A percentile compares a stretch with the other conserved stretches of the same genome.
phyloP scores from a whole-genome alignment of 1,139 yeast species.

The Pichia sp. region DNA sequence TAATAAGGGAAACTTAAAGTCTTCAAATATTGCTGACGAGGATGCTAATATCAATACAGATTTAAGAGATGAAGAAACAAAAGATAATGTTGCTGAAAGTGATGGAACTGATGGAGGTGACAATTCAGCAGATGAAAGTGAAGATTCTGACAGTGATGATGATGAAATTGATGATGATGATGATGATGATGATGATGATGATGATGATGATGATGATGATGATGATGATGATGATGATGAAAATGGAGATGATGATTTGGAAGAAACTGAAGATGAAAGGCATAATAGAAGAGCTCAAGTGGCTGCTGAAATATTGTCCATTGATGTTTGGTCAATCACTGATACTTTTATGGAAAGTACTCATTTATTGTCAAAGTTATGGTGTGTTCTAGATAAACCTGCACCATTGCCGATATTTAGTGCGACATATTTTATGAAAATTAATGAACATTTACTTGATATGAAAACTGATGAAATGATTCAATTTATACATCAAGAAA shows the following conservation, averaged over 20 bases:
- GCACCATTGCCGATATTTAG: slow-evolving; percentile 65
- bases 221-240: slow-evolving; percentile 22
- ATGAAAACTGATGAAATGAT: slow-evolving; percentile 85
- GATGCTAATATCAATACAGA: slow-evolving; percentile 6
- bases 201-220: slow-evolving; percentile 24
- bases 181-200: slow-evolving; percentile 31
- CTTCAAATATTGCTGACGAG: slow-evolving; percentile 9
- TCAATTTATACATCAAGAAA: slow-evolving; percentile 59
- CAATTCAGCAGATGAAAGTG: slow-evolving; percentile 27
- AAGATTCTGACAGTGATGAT: slow-evolving; percentile 19
- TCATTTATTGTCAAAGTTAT: slow-evolving; percentile 57
- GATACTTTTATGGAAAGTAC: slow-evolving; percentile 82
- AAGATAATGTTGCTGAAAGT: slow-evolving; percentile 17
- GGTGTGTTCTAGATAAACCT: slow-evolving; percentile 68
- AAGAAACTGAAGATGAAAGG: slow-evolving; percentile 45
- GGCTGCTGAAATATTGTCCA: slow-evolving; percentile 84
- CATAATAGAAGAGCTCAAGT: slow-evolving; percentile 71
- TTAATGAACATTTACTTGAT: slow-evolving; percentile 86
- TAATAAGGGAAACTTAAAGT: background rate
- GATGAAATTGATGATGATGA: slow-evolving; percentile 22
- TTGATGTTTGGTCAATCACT: slow-evolving; percentile 92
- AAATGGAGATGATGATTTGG: slow-evolving; percentile 24
- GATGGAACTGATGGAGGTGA: slow-evolving; percentile 29
- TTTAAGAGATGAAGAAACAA: slow-evolving; percentile 2
- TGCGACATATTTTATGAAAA: slow-evolving; percentile 88